A percentile compares a stretch with the other conserved stretches of the same genome.
Conservation (phyloP, 208 protist species). For the Acanthamoeba sp. region DNA sequence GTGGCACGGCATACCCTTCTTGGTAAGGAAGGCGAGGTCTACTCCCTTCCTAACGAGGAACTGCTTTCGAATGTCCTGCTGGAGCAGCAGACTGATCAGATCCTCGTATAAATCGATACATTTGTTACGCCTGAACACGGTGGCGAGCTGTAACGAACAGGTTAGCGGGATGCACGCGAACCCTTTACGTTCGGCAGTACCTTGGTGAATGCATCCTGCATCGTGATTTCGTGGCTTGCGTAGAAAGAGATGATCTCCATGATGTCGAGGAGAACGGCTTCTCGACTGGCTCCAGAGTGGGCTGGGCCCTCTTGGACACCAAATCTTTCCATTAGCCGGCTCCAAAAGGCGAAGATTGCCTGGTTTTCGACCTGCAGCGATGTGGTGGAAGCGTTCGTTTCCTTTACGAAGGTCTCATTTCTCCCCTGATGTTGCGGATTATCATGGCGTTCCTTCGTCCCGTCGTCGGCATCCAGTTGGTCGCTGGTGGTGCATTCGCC, state of each 20-base stretch:
- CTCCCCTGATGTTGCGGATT: neutral
- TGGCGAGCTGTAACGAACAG: neutral
- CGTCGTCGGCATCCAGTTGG: neutral
- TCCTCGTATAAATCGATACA: conserved; percentile 46
- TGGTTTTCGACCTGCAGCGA: neutral
- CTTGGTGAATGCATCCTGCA: conserved; percentile 30
- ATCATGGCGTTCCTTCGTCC: neutral
- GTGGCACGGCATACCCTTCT: neutral
- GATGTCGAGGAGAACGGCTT: neutral
- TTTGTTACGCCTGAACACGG: neutral
- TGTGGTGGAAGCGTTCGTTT: neutral
- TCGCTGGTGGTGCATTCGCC: too few species aligned
- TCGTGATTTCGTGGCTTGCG: neutral
- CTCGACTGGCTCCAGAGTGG: neutral
- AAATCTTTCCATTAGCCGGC: neutral
- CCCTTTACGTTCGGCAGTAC: too few species aligned
- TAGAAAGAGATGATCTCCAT: conserved; percentile 56
- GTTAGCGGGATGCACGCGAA: neutral
- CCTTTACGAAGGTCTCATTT: neutral
- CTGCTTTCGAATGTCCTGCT: neutral
- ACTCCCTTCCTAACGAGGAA: conserved; percentile 58
- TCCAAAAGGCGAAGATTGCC: neutral
- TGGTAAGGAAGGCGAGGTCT: conserved; percentile 16
- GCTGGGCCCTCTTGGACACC: neutral
- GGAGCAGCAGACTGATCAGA: conserved; percentile 1